phyloP scores from a whole-genome alignment of 371 early-diverging fungal species.

The Mucor indicus region DNA sequence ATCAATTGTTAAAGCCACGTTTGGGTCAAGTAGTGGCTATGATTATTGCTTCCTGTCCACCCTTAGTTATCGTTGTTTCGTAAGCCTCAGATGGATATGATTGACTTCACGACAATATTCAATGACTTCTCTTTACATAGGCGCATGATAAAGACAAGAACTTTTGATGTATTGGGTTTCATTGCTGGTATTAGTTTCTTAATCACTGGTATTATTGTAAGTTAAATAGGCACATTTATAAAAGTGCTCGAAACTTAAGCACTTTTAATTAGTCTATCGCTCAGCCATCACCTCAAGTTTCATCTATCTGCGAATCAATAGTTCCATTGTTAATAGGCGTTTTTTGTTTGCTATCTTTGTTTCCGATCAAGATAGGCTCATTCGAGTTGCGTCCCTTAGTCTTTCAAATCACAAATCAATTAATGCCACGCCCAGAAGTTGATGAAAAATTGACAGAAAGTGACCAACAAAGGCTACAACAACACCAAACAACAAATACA shows the following conservation, averaged over 20 bases:
- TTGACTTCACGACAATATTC: too few species aligned
- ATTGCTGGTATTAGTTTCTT: constrained; percentile 32
- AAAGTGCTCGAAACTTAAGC: too few species aligned
- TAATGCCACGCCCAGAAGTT: constrained; percentile 35
- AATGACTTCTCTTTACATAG: too few species aligned
- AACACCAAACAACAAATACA: background rate
- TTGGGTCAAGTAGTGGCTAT: constrained; percentile 38
- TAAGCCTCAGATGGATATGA: constrained; percentile 14
- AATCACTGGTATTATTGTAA: constrained; percentile 32
- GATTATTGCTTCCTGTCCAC: constrained; percentile 36
- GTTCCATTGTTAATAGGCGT: constrained; percentile 31
- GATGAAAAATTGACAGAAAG: constrained; percentile 20
- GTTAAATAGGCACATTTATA: too few species aligned
- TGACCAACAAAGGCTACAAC: constrained; percentile 14
- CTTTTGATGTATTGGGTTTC: constrained; percentile 26
- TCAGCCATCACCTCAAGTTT: constrained; percentile 26
- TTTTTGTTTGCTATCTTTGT: constrained; percentile 32
- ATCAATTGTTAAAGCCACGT: constrained; percentile 23
- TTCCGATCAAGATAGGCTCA: constrained; percentile 35
- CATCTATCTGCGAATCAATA: constrained; percentile 35
- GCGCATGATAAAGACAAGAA: constrained; percentile 23
- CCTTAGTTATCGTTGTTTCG: constrained; percentile 27
- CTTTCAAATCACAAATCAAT: constrained; percentile 37
- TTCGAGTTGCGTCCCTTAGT: constrained; percentile 33
- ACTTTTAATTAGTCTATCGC: constrained; percentile 39